Evolutionary conservation across 2,329 filamentous ascomycete species (phyloP).

Genomic region (Leptodontidium sp.): DNA sequence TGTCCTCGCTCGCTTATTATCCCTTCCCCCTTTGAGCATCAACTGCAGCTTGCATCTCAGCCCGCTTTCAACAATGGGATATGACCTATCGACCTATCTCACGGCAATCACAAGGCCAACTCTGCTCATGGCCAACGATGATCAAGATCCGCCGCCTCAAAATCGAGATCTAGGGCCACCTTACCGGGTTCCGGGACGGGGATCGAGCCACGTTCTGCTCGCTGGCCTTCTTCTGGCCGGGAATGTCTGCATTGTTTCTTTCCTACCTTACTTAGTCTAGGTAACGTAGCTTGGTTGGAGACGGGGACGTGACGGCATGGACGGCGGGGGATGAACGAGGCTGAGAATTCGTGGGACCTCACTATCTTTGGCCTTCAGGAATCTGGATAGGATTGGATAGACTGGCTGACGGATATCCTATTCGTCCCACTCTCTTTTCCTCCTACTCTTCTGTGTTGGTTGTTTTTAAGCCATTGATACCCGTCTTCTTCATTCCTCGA

Average conservation of each 20-base stretch:
- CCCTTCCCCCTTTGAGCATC: neutral
- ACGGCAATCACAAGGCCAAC: neutral
- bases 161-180: neutral
- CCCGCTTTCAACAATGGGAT: constrained; percentile 5
- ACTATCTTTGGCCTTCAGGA: constrained; percentile 8
- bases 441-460: neutral
- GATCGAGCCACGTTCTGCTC: neutral
- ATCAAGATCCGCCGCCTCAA: neutral
- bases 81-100: neutral
- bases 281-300: no score
- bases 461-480: constrained; percentile 4
- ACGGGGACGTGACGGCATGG: neutral
- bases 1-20: neutral
- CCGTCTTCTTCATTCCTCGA: neutral
- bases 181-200: neutral
- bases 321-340: constrained; percentile 5
- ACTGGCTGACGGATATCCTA: neutral
- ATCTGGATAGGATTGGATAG: neutral
- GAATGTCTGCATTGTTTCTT: no score
- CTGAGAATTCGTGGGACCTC: constrained; percentile 13
- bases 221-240: neutral
- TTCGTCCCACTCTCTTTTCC: no score
- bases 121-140: neutral
- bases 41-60: neutral
- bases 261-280: no score